These are phyloP conservation scores for Penicillium thymicola DNA, from an alignment of 2,329 filamentous ascomycete species.

Conservation along the genomic window DNA sequence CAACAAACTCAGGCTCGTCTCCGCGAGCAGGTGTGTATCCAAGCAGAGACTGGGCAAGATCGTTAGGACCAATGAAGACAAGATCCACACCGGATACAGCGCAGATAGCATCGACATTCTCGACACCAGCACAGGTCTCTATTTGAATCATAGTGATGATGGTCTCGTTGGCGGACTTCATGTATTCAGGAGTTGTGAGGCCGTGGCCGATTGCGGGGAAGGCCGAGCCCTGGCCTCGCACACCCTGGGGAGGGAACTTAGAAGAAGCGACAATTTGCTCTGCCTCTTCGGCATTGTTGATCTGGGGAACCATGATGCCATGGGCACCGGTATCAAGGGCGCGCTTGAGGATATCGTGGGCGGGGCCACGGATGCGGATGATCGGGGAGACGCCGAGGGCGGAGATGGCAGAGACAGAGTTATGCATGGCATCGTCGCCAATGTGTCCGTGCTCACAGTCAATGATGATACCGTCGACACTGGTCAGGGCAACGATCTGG, in stretches of 20 bases:
- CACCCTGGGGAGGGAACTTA: conserved; percentile 32
- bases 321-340: conserved; percentile 33
- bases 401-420: conserved; percentile 25
- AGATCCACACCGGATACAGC: conserved; percentile 38
- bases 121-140: conserved; percentile 38
- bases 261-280: conserved; percentile 22
- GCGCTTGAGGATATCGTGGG: conserved; percentile 25
- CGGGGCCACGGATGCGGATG: conserved; percentile 21
- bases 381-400: conserved; percentile 25
- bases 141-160: conserved; percentile 40
- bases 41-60: conserved; percentile 51
- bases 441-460: conserved; percentile 35
- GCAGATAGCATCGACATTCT: conserved; percentile 42
- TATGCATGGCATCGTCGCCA: conserved; percentile 30
- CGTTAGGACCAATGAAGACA: conserved; percentile 37
- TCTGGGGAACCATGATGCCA: conserved; percentile 43
- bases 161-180: conserved; percentile 33
- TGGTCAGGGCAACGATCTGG: conserved; percentile 59
- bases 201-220: conserved; percentile 35
- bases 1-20: conserved; percentile 55
- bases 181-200: conserved; percentile 30
- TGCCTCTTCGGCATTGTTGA: conserved; percentile 51
- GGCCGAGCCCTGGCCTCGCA: conserved; percentile 30
- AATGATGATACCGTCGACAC: conserved; percentile 64
- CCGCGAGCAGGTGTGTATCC: conserved; percentile 56